These are phyloP conservation scores for Suhomyces terraborum DNA, from an alignment of 1,139 yeast genomes.

Conservation along the genomic window DNA sequence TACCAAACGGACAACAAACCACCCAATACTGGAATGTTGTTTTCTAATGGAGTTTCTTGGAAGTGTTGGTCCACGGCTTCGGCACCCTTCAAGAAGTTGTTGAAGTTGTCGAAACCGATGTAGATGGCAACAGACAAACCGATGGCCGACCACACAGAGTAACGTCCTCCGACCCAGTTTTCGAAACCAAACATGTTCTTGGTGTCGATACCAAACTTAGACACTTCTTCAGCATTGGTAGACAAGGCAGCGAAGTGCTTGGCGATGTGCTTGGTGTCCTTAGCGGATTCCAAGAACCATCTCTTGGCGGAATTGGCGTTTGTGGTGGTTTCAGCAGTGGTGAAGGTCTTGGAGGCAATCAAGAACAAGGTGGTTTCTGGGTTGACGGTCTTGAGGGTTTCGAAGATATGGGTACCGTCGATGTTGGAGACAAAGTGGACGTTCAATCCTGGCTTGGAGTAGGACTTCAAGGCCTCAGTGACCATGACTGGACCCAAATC, in stretches of 20 bases:
- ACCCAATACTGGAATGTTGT: conserved; percentile 91
- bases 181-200: conserved; percentile 98
- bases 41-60: conserved; percentile 75
- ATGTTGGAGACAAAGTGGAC: conserved; percentile 97
- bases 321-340: conserved; percentile 97
- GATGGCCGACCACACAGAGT: conserved; percentile 98
- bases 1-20: conserved; percentile 96
- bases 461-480: conserved; percentile 93
- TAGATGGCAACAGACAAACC: conserved; percentile 93
- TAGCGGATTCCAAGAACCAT: conserved; percentile 83
- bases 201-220: conserved; percentile 94
- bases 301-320: conserved; percentile 93
- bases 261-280: conserved; percentile 73
- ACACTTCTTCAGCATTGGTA: conserved; percentile 87
- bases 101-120: conserved; percentile 94
- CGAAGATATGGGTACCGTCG: conserved; percentile 97
- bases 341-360: conserved; percentile 96
- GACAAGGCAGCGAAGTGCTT: conserved; percentile 97
- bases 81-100: conserved; percentile 90
- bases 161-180: conserved; percentile 99
- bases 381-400: conserved; percentile 72
- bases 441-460: conserved; percentile 70
- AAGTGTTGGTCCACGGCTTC: conserved; percentile 96
- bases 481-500: conserved; percentile 99
- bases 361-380: conserved; percentile 93